These are phyloP conservation scores for Saccharomycopsis hybrid DNA, from an alignment of 1,139 yeast species.

Conservation along the genomic window DNA sequence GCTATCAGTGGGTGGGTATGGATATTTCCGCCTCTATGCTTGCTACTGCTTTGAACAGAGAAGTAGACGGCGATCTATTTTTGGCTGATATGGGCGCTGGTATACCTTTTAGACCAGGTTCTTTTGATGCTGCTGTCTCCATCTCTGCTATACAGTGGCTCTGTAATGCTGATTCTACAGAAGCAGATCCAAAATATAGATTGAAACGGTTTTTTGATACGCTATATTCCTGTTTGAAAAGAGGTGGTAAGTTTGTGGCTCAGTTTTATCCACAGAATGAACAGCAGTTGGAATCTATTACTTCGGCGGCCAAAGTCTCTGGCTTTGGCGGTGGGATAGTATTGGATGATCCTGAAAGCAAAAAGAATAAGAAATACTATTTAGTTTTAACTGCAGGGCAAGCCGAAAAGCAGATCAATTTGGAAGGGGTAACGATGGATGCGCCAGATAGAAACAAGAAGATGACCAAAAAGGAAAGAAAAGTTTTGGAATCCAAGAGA, in stretches of 20 bases:
- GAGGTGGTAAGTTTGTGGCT: conserved; percentile 96
- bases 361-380: conserved; percentile 85
- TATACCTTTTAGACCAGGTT: conserved; percentile 91
- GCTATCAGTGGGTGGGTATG: conserved; percentile 94
- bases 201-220: conserved; percentile 79
- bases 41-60: conserved; percentile 89
- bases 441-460: conserved; percentile 42
- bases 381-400: conserved; percentile 86
- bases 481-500: conserved; percentile 64
- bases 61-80: conserved; percentile 88
- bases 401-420: conserved; percentile 60
- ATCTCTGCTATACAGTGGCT: conserved; percentile 97
- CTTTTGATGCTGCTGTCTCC: conserved; percentile 94
- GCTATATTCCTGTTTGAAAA: conserved; percentile 72
- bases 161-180: conserved; percentile 85
- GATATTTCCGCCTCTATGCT: conserved; percentile 95
- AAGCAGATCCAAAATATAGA: conserved; percentile 83
- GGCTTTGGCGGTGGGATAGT: conserved; percentile 97
- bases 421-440: conserved; percentile 77
- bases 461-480: conserved; percentile 48
- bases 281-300: conserved; percentile 68
- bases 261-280: conserved; percentile 95
- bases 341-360: conserved; percentile 88
- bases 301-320: conserved; percentile 82
- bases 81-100: conserved; percentile 92